Evolutionary conservation across 805 yeast species (phyloP).

Genomic region (Yamadazyma akitaensis): DNA sequence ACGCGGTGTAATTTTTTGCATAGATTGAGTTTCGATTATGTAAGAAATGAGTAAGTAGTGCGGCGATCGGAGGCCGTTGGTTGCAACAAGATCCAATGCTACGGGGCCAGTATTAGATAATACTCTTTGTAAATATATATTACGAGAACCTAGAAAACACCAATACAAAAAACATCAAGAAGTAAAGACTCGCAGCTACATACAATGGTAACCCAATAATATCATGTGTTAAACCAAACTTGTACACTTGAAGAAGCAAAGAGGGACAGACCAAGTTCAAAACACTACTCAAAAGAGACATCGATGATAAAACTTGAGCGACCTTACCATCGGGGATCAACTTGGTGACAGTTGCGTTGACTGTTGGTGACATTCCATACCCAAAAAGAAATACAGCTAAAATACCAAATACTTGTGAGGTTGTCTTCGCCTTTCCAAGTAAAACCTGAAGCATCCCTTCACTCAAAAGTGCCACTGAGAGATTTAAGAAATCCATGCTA

Average conservation of each 20-base stretch:
- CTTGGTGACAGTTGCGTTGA: slow-evolving; percentile 56
- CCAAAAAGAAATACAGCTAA: slow-evolving; percentile 41
- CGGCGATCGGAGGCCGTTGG: not conserved
- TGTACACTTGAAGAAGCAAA: slow-evolving; percentile 3
- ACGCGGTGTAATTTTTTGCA: not conserved
- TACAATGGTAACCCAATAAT: slow-evolving; percentile 6
- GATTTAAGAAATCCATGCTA: slow-evolving; percentile 7
- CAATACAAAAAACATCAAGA: not conserved
- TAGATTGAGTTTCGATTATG: not conserved
- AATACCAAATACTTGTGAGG: slow-evolving; percentile 46
- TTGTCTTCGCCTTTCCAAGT: not conserved
- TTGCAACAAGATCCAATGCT: not conserved
- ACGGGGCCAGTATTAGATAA: too few species aligned
- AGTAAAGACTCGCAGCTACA: not conserved
- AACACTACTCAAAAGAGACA: slow-evolving; percentile 4
- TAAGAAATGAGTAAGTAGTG: not conserved
- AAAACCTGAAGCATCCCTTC: not conserved
- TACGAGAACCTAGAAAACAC: not conserved
- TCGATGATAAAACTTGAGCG: slow-evolving; percentile 8
- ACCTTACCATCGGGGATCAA: slow-evolving; percentile 42
- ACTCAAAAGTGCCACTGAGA: not conserved
- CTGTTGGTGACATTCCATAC: slow-evolving; percentile 50
- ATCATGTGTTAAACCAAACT: slow-evolving; percentile 9
- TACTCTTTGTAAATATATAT: too few species aligned
- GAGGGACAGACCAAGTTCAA: slow-evolving; percentile 3